These are phyloP conservation scores for Pleurotus eryngii DNA, from an alignment of 768 basidiomycete genomes.

Conservation along the genomic window DNA sequence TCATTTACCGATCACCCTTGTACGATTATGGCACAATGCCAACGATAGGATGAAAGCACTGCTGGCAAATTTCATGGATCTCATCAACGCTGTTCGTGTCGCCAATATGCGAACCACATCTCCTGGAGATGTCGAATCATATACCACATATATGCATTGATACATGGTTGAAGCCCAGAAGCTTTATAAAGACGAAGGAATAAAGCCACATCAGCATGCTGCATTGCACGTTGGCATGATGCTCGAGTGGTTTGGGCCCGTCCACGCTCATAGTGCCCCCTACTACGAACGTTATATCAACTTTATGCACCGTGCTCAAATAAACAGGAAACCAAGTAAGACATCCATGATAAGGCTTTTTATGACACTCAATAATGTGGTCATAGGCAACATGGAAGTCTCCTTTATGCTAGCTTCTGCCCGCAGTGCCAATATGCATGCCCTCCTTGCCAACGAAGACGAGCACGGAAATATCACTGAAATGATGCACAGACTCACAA, in stretches of 20 bases:
- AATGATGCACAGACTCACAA: conserved; percentile 8
- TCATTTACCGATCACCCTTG: conserved; percentile 24
- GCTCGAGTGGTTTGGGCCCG: conserved; percentile 18
- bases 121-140: conserved; percentile 13
- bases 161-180: conserved; percentile 13
- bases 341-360: background rate
- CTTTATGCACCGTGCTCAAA: conserved; percentile 12
- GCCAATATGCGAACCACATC: conserved; percentile 18
- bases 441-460: conserved; percentile 12
- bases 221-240: conserved; percentile 18
- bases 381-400: conserved; percentile 14
- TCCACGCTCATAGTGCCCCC: conserved; percentile 21
- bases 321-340: conserved; percentile 18
- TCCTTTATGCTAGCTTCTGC: conserved; percentile 12
- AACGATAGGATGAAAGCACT: conserved; percentile 14
- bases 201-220: conserved; percentile 20
- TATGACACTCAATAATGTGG: background rate
- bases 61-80: conserved; percentile 24
- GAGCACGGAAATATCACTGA: background rate
- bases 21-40: conserved; percentile 18
- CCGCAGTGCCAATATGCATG: conserved; percentile 11
- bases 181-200: conserved; percentile 14
- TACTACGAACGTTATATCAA: conserved; percentile 27
- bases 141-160: conserved; percentile 14
- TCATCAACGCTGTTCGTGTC: conserved; percentile 21